Evolutionary conservation across 176 grass and related monocot species (phyloP), one percentile per base, ranked within the genome.

Genomic region (Alopecurus myosuroides): DNA sequence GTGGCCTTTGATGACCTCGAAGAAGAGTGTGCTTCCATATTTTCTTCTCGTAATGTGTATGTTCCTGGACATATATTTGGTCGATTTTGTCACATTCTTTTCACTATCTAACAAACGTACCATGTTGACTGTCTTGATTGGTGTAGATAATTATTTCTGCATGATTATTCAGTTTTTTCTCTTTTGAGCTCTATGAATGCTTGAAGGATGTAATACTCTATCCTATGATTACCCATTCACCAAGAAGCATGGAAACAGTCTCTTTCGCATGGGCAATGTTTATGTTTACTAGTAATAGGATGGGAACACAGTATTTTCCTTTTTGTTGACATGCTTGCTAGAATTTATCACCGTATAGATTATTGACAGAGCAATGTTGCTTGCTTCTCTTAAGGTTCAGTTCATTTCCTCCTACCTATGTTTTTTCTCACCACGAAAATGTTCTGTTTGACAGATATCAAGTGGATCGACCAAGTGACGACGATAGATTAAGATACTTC

Each of bases 11-110:
- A 82, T 42, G 82, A 96, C 65, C 89, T 99, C 6, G 94, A 97
- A 46, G 94, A 91, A 75, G 97, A 91, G 75, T 96, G 83, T 82
- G 84, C 92, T 86, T 97, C 92, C 58, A 92, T 99, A 75, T 97
- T 99, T 86, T 85, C 92, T 97, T 89, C 88, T 55, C 72, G 63
- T 88, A 94, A 99, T 68, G 70, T 94, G 97, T 99, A 99, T 18
- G 91, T 89, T 88, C 37, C 67, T 84, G 82, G 56, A 3, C 65
- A 79, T 74, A 81, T 85, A 36, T 79, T 69, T 78, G 14, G 90
- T 35, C 6, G 79, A 3, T 66, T 34, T 71, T 68, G 26, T 33
- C 25, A 73, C 6, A 20, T 41, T 68, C n/a, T 50, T 84, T 73
- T n/a, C 29, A 50, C 1, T 0, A 52, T 71, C 36, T 48, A 17